Conservation (phyloP, 768 basidiomycete genomes). For the Lentinula raphanica region DNA sequence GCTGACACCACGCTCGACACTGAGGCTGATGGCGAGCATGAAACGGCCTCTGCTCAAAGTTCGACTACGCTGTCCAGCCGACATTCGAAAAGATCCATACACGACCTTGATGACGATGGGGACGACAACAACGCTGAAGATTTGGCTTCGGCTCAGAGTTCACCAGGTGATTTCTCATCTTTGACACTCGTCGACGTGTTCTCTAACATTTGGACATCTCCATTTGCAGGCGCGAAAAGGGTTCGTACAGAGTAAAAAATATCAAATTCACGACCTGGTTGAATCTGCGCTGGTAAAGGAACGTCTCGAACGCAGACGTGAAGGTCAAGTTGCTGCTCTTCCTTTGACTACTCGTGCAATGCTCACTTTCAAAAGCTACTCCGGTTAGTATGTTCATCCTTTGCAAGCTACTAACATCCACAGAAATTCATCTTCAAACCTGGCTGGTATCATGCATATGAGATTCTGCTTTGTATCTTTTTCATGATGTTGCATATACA, state of each 20-base stretch:
- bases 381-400: conserved; percentile 23
- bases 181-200: not conserved
- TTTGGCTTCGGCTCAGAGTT: conserved; percentile 4
- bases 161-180: conserved; percentile 8
- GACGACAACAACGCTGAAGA: conserved; percentile 28
- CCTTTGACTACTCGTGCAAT: not conserved
- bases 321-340: not conserved
- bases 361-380: conserved; percentile 56
- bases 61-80: conserved; percentile 54
- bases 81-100: conserved; percentile 44
- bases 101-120: conserved; percentile 43
- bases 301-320: not conserved
- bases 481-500: not conserved
- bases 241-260: conserved; percentile 3
- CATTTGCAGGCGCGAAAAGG: conserved; percentile 5
- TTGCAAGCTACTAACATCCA: not conserved
- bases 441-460: not conserved
- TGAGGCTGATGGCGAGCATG: conserved; percentile 26
- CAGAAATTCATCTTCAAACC: not conserved
- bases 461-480: not conserved
- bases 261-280: not conserved
- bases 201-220: no score
- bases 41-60: conserved; percentile 45
- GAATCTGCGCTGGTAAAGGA: not conserved
- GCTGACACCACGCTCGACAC: conserved; percentile 7